Conservation (phyloP, 805 yeast species). For the Yarrowia sp. region DNA sequence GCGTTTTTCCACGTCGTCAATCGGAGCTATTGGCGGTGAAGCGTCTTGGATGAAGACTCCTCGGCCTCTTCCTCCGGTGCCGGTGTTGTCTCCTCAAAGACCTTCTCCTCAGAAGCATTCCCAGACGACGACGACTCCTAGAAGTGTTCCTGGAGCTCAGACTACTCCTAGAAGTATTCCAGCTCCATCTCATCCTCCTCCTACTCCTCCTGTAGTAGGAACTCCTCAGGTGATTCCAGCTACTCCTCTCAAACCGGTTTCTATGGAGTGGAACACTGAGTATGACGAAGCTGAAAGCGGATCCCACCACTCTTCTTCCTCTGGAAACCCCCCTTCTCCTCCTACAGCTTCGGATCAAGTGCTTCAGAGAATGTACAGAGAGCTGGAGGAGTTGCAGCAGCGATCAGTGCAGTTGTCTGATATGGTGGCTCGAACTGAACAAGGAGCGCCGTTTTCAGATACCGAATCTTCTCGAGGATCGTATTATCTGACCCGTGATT, state of each 20-base stretch:
- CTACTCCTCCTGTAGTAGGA: background rate
- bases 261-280: slow-evolving; percentile 2
- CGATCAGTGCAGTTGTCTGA: slow-evolving; percentile 30
- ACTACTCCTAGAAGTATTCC: background rate
- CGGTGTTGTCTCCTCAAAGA: background rate
- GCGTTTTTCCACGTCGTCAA: background rate
- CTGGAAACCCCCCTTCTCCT: slow-evolving; percentile 12
- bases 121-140: background rate
- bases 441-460: background rate
- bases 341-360: slow-evolving; percentile 29
- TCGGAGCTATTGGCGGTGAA: slow-evolving; percentile 4
- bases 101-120: background rate
- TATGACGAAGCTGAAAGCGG: background rate
- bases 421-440: slow-evolving; percentile 28
- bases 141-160: background rate
- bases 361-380: slow-evolving; percentile 33
- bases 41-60: slow-evolving; percentile 15
- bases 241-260: background rate
- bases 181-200: slow-evolving; percentile 21
- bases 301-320: background rate
- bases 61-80: slow-evolving; percentile 14
- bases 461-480: slow-evolving; percentile 4
- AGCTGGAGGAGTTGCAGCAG: slow-evolving; percentile 32
- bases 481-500: background rate
- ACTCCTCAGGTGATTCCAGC: background rate